A percentile compares a stretch with the other conserved stretches of the same genome.
Evolutionary conservation across 2,329 filamentous ascomycete species (phyloP).

Genomic region (Claviceps quebecensis): DNA sequence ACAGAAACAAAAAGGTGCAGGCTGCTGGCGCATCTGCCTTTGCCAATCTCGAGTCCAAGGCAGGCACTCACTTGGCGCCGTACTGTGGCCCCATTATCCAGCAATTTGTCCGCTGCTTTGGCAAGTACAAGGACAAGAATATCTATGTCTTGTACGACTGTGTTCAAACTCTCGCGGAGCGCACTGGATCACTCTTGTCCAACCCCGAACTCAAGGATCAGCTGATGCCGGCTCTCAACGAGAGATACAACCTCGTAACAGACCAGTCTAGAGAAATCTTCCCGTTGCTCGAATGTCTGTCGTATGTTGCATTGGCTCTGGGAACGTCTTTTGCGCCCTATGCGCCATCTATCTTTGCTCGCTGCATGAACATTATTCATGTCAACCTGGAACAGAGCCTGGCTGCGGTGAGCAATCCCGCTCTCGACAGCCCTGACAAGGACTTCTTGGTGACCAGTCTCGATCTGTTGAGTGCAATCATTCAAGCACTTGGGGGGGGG

Average conservation of each 20-base stretch:
- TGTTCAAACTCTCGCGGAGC: conserved; percentile 89
- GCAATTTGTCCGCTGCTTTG: conserved; percentile 86
- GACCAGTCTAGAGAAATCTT: conserved; percentile 91
- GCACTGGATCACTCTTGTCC: conserved; percentile 71
- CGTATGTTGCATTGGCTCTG: conserved; percentile 81
- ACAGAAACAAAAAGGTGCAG: conserved; percentile 95
- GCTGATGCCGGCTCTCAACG: conserved; percentile 85
- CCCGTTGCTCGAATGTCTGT: conserved; percentile 87
- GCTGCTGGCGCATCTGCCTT: conserved; percentile 93
- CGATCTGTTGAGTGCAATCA: conserved; percentile 82
- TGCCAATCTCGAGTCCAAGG: conserved; percentile 88
- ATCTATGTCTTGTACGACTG: conserved; percentile 99
- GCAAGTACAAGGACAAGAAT: conserved; percentile 94
- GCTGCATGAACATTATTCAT: conserved; percentile 85
- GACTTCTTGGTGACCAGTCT: conserved; percentile 94
- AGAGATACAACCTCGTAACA: conserved; percentile 72
- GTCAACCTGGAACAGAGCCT: conserved; percentile 74
- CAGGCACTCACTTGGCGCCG: conserved; percentile 63
- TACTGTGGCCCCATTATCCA: conserved; percentile 84
- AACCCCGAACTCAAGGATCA: conserved; percentile 65
- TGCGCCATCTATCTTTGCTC: conserved; percentile 69
- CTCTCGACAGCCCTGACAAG: conserved; percentile 73
- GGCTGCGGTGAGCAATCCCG: conserved; percentile 51
- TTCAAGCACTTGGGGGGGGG: conserved; percentile 67
- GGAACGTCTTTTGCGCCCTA: conserved; percentile 72